Base-by-base conservation (phyloP, 1,139 yeast species). In the Protomyces macrosporus region DNA sequence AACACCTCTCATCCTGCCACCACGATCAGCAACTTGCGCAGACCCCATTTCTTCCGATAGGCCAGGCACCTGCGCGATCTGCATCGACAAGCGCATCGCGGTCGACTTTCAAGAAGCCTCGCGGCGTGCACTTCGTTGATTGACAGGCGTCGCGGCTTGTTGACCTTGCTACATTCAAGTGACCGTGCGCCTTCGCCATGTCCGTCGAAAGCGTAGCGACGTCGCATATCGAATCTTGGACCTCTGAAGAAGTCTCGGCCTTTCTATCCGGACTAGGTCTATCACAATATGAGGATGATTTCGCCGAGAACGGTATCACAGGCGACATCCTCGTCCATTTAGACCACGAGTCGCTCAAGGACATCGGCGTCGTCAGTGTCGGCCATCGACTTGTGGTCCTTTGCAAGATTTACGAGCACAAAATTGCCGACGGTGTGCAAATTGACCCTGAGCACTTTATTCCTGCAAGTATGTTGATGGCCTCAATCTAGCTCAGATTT, bases 381-480 rank as follows among this genome's bases (percentile, higher is more conserved):
- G 81, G 81, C 60, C 80, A 78, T 67, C 72, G 80, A 32, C 69
- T 78, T 39, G 71, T 70, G 42, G 72, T 78, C 30, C 71, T 78
- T 45, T 72, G 72, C 64, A 74, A 76, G 30, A 72, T 77, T 34
- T 75, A 76, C 68, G 70, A 71, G 40, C 67, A 75, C 53, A 71
- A 72, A 40, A 67, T 67, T 3, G 69, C 70, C 34, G 74, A 74
- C 42, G 69, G 71, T 34, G 66, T 73, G 34, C 71, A 71, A 4
- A 60, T 73, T 10, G 76, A 72, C 33, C 68, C 70, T 4, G 74
- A 73, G 39, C 70, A 73, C 54, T 76, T 62, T 50, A 66, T 69
- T 9, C 72, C 72, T 7, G 48, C 61, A 7, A 51, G 57, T 58
- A 35, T 33, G 62, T 32, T 10, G 10, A 10, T 50, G 35, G n/a